Evolutionary conservation across 441 rosid genomes (phyloP), one percentile per base, ranked within the genome.

Genomic region (Syzygium malaccense): DNA sequence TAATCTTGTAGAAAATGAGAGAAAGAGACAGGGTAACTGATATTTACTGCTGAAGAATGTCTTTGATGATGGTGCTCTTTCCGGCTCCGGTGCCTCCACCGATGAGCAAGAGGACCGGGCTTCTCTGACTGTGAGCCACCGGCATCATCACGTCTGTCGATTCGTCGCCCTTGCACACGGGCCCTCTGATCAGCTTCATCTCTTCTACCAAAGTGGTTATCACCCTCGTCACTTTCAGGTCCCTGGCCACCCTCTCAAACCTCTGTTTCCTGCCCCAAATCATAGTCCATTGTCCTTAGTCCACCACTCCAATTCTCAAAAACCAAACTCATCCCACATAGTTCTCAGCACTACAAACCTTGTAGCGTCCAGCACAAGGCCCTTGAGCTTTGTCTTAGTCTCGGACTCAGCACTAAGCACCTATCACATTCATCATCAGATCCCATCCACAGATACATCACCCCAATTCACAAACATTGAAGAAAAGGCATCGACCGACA

Each of bases 1-100:
- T 11, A 13, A 71, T 37, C 83, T 20, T 71, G 83, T 71, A 33
- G 26, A 33, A 18, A 33, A 68, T 19, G 48, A 33, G 79, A 66
- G 79, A 68, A 33, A 68, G 20, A 64, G 37, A 64, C 32, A 30
- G 13, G 41, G 75, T 18, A 12, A 19, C 48, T 68, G 10, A 33
- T 33, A 13, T 14, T 75, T 93, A 97, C 98, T 94, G 97, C 89
- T 93, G 92, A 90, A 93, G 94, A 60, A 97, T 94, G 55, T 95
- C 94, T 92, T 94, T 95, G 91, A 95, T 94, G 90, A 96, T 96
- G 19, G 99, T 96, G 95, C 99, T 97, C 90, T 96, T 97, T 89
- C 99, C 99, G 18, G 97, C 99, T 1, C 99, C 99, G 94, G 96
- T 95, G 20, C 99, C 99, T 2, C 99, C 99, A n/a, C 99, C 99